A percentile compares a stretch with the other conserved stretches of the same genome.
Conservation (phyloP, 208 protist genomes). For the Herpetomonas samuelpessoai region DNA sequence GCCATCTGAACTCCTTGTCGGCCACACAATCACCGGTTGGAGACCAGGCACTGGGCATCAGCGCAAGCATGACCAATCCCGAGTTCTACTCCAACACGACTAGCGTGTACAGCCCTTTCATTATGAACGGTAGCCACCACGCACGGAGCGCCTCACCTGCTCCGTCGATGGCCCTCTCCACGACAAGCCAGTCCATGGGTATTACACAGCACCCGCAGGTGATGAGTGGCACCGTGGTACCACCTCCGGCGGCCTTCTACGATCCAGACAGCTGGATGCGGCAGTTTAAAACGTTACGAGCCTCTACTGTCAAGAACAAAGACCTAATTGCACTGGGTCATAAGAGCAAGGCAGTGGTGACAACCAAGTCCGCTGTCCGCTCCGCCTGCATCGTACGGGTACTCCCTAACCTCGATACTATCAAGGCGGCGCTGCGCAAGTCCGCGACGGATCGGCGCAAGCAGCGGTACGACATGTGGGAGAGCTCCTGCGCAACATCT, state of each 20-base stretch:
- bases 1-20: too few species aligned
- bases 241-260: conserved; percentile 32
- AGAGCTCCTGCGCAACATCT: conserved; percentile 2
- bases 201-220: background rate
- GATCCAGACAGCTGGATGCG: conserved; percentile 35
- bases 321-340: conserved; percentile 49
- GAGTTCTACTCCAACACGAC: too few species aligned
- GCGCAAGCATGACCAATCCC: background rate
- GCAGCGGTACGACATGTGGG: conserved; percentile 18
- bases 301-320: conserved; percentile 14
- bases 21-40: too few species aligned
- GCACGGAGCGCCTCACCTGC: too few species aligned
- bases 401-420: conserved; percentile 52
- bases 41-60: background rate
- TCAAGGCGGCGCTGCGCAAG: conserved; percentile 43
- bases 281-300: conserved; percentile 30
- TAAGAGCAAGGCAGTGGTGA: conserved; percentile 37
- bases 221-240: background rate
- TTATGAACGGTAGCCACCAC: too few species aligned
- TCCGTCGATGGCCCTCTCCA: background rate
- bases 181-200: background rate
- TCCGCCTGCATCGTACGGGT: conserved; percentile 57
- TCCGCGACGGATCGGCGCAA: conserved; percentile 14
- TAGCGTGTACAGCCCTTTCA: too few species aligned
- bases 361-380: conserved; percentile 35